Evolutionary conservation across 2,329 filamentous ascomycete species (phyloP), one percentile per base, ranked within the genome.

Genomic region (Aspergillus novoparasiticus): DNA sequence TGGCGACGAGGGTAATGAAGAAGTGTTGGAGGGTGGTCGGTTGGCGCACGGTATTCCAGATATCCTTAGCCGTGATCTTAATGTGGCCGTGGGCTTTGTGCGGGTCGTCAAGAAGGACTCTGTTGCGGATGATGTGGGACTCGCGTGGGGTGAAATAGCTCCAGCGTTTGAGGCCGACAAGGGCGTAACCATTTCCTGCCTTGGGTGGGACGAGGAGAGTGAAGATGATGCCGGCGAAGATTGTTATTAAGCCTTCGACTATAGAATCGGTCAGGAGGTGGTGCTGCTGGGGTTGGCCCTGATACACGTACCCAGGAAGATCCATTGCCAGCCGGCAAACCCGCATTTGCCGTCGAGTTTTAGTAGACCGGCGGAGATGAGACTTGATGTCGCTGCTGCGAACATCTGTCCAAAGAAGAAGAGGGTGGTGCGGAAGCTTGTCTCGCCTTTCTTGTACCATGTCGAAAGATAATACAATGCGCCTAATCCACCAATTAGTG

Each of bases 321-420:
- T 58, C 65, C 65, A 63, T 39, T 59, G 56, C 62, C 62, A 64
- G n/a, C 62, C 65, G 2, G 57, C 4, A 46, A 48, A 19, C 8
- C 53, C 64, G 9, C 57, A 51, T 16, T 56, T 56, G 14, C 64
- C 64, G 10, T 50, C 45, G 39, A 66, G 51, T 8, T 62, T 59
- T 32, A 66, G 53, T 21, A 66, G 59, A 5, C 61, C 64, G 23
- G 50, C 61, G 14, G 64, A 62, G 14, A 66, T 53, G 16, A 66
- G 50, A 23, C 57, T 59, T 12, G 59, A 59, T 1, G 57, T 59
- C 5, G 61, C 64, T n/a, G 61, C 55, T 23, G 58, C 61, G 12
- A 64, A 32, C 23, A 61, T 57, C 51, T 64, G 63, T 1, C 64
- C 64, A 39, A 64, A 66, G 57, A 59, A 66, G 36, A 66, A 64